Base-by-base conservation (phyloP, 192 early-diverging fungal species). In the Mortierella antarctica region DNA sequence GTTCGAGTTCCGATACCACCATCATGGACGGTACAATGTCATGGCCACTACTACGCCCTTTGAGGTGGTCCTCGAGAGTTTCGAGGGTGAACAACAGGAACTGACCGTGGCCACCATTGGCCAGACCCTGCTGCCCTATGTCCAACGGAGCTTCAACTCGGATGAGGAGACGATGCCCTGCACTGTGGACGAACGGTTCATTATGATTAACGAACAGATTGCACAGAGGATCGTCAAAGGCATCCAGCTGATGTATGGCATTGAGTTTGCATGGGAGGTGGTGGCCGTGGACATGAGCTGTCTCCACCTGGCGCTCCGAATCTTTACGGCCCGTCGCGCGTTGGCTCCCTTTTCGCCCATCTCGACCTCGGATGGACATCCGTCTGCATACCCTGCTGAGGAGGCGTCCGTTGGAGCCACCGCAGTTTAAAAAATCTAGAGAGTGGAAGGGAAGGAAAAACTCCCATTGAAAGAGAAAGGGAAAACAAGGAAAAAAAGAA, bases 1-100 rank as follows among this genome's bases (percentile, higher is more conserved):
- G 0, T 99, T 96, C 74, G 97, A 98, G 84, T 91, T 95, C 76
- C 88, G 98, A 23, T 91, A 95, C 77, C 98, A 99, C 82, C 92
- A 95, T 57, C 92, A 96, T 75, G 92, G 92, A 20, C 90, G 90
- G 21, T 94, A 98, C 69, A 91, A 88, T 50, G 95, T 97, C 17
- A 88, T 98, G 79, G 89, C 92, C 1, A 71, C 85, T 31, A 93
- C 91, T 21, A 78, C 83, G 23, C 91, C 94, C 10, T 97, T 99
- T 83, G 93, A 94, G 79, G 94, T 98, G 65, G 76, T 83, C 6
- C 69, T 86, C 88, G 87, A 70, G 74, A 78, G 18, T 55, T 14
- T 7, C 57, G 48, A 21, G 11, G 21, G 20, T 7, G 63, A 21
- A 21, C 61, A 48, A 45, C 64, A 65, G 48, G 62, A 52, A n/a